Evolutionary conservation across 148 eudicot species (phyloP), one percentile per base, ranked within the genome.

Genomic region (Agrostemma githago): DNA sequence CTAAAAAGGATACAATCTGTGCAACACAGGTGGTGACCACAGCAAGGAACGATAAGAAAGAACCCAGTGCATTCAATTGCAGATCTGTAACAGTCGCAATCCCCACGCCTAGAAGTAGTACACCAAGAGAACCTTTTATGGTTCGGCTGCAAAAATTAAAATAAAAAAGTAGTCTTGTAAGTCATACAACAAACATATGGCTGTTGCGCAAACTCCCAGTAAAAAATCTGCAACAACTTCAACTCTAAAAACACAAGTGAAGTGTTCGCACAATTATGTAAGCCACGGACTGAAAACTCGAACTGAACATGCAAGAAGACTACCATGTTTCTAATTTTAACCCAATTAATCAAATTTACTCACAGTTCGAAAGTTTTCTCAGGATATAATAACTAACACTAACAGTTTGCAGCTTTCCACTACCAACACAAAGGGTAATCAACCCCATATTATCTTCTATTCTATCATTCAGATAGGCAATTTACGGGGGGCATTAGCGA

Each of bases 41-140:
- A 43, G 83, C 86, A 71, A 83, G 86, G 69, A 80, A 78, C 20
- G 86, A 83, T 46, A 83, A 78, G 79, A 83, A 74, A 75, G 86
- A 80, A 8, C 86, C 86, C 46, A 83, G 77, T 48, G 79, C 81
- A 72, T 83, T 83, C 72, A 83, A 74, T 74, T 83, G 86, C 63
- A 83, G 72, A 80, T 83, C 83, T 60, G 86, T 83, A 67, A 83
- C 76, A 51, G 86, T 80, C 37, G 86, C 86, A 43, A 83, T 83
- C 56, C 86, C 86, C 53, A 83, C 86, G 6, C 86, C 86, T 19
- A 83, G 60, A 68, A 83, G 83, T 19, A 83, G 81, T 38, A 83
- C 83, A 67, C 60, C 76, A 44, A 83, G 83, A 77, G 79, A 80
- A 20, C 80, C 75, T 59, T 83, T 81, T 74, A 83, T 78, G 77